phyloP scores from a whole-genome alignment of 1,284 basidiomycete species.

The Erythrobasidium hasegawianum region DNA sequence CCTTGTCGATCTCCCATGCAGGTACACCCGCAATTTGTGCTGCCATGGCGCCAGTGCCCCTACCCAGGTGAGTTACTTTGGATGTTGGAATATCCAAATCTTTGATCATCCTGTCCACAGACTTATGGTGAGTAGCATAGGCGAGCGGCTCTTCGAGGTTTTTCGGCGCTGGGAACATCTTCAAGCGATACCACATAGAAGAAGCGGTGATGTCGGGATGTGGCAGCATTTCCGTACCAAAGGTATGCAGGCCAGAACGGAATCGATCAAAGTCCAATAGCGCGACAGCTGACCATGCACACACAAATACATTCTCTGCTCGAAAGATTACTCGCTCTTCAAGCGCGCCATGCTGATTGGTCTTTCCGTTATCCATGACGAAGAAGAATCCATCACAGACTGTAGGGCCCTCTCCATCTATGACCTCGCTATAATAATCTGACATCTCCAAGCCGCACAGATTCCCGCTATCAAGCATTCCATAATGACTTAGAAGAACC shows the following conservation, averaged over 20 bases:
- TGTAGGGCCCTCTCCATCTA: background rate
- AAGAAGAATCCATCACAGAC: slow-evolving; percentile 6
- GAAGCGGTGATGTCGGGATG: too few species aligned
- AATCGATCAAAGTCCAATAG: slow-evolving; percentile 13
- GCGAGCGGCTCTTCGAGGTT: background rate
- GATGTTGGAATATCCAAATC: slow-evolving; percentile 9
- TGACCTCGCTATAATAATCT: background rate
- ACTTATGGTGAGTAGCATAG: slow-evolving; percentile 6
- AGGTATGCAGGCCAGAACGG: too few species aligned
- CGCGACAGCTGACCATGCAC: slow-evolving; percentile 1
- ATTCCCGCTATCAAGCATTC: slow-evolving; percentile 17
- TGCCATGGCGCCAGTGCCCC: slow-evolving; percentile 6
- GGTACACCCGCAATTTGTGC: slow-evolving; percentile 1
- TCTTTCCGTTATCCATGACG: slow-evolving; percentile 10
- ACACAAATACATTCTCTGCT: background rate
- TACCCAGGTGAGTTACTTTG: slow-evolving; percentile 12
- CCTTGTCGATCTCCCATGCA: slow-evolving; percentile 13
- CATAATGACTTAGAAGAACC: slow-evolving; percentile 16
- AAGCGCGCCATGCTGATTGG: background rate
- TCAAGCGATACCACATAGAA: slow-evolving; percentile 1
- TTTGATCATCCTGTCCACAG: slow-evolving; percentile 11
- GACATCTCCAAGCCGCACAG: slow-evolving; percentile 1
- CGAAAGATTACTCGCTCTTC: slow-evolving; percentile 4
- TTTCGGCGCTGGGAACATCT: background rate
- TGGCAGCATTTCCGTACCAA: too few species aligned